A percentile compares a stretch with the other conserved stretches of the same genome.
Evolutionary conservation across 257 asterid genomes (phyloP).

Genomic region (Plantago ovata): DNA sequence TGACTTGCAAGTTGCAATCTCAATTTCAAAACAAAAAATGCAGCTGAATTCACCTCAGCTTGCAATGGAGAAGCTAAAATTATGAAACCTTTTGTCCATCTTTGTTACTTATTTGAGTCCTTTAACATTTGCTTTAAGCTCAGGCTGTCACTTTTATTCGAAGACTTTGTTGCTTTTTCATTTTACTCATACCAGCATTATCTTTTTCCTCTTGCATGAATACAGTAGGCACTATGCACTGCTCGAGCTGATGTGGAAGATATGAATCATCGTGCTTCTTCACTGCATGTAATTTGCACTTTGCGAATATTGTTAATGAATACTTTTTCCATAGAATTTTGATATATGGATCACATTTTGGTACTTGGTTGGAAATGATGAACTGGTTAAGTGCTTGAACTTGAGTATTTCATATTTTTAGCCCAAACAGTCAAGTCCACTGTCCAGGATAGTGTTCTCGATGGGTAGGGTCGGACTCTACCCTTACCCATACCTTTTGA

Average conservation of each 20-base stretch:
- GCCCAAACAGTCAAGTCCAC: not conserved
- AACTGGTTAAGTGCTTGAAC: constrained; percentile 9
- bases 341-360: not conserved
- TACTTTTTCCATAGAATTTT: not conserved
- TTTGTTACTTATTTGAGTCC: no score
- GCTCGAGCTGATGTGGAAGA: constrained; percentile 63
- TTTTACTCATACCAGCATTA: constrained; percentile 3
- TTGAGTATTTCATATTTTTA: constrained; percentile 4
- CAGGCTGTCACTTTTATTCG: no score
- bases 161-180: no score
- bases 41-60: no score
- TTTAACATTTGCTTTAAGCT: not conserved
- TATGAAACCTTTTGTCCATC: no score
- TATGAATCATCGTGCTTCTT: constrained; percentile 69
- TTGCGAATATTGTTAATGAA: constrained; percentile 6
- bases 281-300: constrained; percentile 62
- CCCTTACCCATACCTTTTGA: no score
- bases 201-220: constrained; percentile 18
- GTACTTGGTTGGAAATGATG: no score
- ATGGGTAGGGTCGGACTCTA: no score
- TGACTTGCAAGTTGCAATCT: not conserved
- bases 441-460: not conserved
- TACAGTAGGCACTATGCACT: constrained; percentile 66
- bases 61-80: no score
- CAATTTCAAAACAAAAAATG: no score